These are phyloP conservation scores for Melanomma pulvis-pyrius DNA, from an alignment of 495 filamentous ascomycete species.

Conservation along the genomic window DNA sequence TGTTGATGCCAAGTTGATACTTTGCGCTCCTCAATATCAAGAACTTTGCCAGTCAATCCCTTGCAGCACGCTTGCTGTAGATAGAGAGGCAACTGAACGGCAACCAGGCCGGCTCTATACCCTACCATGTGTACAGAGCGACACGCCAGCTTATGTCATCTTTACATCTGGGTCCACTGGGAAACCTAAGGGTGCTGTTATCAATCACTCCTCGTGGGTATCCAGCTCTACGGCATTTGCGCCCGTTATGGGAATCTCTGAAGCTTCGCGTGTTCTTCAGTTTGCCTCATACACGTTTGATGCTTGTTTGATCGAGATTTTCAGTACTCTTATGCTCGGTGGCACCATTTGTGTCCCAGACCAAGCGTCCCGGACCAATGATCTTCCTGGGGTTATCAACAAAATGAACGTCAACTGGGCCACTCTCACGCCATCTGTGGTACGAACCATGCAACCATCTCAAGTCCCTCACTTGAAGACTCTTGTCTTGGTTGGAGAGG, in stretches of 20 bases:
- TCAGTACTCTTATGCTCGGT: slow-evolving; percentile 49
- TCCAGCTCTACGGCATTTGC: slow-evolving; percentile 42
- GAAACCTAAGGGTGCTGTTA: slow-evolving; percentile 58
- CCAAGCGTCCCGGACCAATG: slow-evolving; percentile 42
- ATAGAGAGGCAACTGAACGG: slow-evolving; percentile 17
- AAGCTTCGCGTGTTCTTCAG: slow-evolving; percentile 47
- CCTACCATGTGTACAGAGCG: slow-evolving; percentile 21
- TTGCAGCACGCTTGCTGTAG: slow-evolving; percentile 18
- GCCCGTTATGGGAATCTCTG: slow-evolving; percentile 34
- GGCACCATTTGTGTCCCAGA: slow-evolving; percentile 55
- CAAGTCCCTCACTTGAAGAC: slow-evolving; percentile 45
- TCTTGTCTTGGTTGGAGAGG: slow-evolving; percentile 49
- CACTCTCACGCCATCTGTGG: slow-evolving; percentile 51
- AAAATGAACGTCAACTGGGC: slow-evolving; percentile 46
- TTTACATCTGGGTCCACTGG: slow-evolving; percentile 61
- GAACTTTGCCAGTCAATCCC: slow-evolving; percentile 29
- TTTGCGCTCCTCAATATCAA: slow-evolving; percentile 33
- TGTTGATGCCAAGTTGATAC: slow-evolving; percentile 30
- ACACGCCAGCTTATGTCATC: slow-evolving; percentile 43
- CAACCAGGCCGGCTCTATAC: slow-evolving; percentile 22
- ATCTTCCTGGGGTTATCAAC: slow-evolving; percentile 45
- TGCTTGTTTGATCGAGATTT: slow-evolving; percentile 50
- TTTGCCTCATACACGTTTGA: slow-evolving; percentile 55
- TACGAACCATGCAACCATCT: slow-evolving; percentile 44
- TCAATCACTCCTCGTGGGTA: slow-evolving; percentile 53